phyloP scores from a whole-genome alignment of 2,329 filamentous ascomycete species.

The Arthrobotrys iridis region DNA sequence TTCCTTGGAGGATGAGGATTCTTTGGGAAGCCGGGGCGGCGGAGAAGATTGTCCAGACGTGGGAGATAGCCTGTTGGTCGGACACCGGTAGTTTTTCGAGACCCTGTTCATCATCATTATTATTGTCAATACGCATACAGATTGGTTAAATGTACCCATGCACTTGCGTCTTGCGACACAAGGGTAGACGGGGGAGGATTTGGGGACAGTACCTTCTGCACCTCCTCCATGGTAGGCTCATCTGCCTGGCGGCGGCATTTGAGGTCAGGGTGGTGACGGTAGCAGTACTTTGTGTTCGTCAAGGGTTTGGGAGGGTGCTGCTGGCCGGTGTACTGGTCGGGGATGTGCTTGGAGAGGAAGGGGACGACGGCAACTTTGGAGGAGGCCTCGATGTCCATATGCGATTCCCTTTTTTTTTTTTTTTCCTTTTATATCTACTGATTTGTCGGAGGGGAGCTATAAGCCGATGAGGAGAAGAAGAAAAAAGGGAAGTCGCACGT shows the following conservation, averaged over 20 bases:
- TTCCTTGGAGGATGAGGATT: constrained; percentile 94
- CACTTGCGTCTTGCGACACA: constrained; percentile 58
- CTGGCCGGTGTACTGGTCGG: constrained; percentile 80
- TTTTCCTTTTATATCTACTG: too few species aligned
- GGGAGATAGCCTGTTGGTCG: constrained; percentile 94
- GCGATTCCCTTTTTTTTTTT: too few species aligned
- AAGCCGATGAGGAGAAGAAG: constrained; percentile 58
- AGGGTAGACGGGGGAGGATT: neutral
- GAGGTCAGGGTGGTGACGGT: constrained; percentile 90
- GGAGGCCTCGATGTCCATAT: constrained; percentile 66
- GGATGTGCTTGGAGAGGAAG: constrained; percentile 90
- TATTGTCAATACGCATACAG: constrained; percentile 51
- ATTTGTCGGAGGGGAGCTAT: constrained; percentile 38
- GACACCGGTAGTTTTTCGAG: constrained; percentile 81
- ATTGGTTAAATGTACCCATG: too few species aligned
- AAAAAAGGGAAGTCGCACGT: constrained; percentile 58
- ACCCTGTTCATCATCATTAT: constrained; percentile 67
- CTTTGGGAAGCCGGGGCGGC: constrained; percentile 92
- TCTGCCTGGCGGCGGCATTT: constrained; percentile 93
- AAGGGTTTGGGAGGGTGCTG: constrained; percentile 58
- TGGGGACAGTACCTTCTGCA: constrained; percentile 74
- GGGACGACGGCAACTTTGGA: constrained; percentile 83
- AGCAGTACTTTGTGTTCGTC: constrained; percentile 88
- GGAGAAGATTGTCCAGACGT: constrained; percentile 98
- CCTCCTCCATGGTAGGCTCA: constrained; percentile 93